Evolutionary conservation across 345 rosid species (phyloP).

Genomic region (Viola odorata): DNA sequence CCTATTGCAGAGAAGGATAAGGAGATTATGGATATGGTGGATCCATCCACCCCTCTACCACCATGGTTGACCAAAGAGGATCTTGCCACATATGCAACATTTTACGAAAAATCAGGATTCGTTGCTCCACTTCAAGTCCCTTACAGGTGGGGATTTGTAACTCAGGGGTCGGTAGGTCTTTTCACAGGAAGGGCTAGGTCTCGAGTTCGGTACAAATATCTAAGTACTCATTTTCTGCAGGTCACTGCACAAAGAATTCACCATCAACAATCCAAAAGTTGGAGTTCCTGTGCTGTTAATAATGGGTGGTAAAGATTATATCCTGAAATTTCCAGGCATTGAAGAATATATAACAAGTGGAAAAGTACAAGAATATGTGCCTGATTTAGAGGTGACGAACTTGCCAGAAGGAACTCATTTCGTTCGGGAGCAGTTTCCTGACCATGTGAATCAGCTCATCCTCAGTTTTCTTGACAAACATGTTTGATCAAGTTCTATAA

Average conservation of each 20-base stretch:
- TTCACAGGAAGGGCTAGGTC: not conserved
- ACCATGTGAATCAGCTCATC: conserved; percentile 15
- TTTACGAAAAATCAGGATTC: conserved; percentile 30
- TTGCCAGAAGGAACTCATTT: conserved; percentile 21
- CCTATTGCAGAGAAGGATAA: conserved; percentile 23
- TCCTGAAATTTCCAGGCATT: conserved; percentile 30
- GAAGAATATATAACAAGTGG: conserved; percentile 16
- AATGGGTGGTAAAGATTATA: conserved; percentile 28
- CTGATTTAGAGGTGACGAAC: conserved; percentile 14
- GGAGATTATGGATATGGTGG: conserved; percentile 39
- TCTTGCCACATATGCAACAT: conserved; percentile 11
- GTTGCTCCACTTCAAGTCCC: conserved; percentile 22
- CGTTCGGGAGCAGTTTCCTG: conserved; percentile 23
- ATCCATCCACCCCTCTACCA: conserved; percentile 23
- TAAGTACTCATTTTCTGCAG: conserved; percentile 2
- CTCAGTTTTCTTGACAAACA: conserved; percentile 16
- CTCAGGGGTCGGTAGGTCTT: not conserved
- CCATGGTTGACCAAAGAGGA: conserved; percentile 26
- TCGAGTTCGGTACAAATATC: not conserved
- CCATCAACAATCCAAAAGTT: conserved; percentile 14
- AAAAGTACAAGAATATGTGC: conserved; percentile 4
- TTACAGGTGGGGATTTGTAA: conserved; percentile 7
- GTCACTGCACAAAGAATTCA: conserved; percentile 7
- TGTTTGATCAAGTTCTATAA: not conserved
- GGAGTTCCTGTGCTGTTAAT: conserved; percentile 23